Base-by-base conservation (phyloP, 192 early-diverging fungal species). In the Geranomyces michiganensis region DNA sequence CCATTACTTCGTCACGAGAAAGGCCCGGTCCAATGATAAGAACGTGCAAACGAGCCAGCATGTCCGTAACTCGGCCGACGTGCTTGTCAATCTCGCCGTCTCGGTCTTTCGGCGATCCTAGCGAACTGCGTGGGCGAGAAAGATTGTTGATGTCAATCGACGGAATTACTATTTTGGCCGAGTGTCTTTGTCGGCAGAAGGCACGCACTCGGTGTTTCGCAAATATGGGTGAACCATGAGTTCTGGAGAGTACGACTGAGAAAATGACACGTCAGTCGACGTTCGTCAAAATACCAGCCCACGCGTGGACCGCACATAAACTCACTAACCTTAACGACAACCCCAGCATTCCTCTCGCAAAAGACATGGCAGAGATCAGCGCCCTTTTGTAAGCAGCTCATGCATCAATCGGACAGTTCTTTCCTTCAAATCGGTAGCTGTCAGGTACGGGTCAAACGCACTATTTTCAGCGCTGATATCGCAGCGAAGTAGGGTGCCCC, bases 181-280 rank as follows among this genome's bases (percentile, higher is more conserved):
- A 41, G 10, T 10, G 10, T 41, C 36, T 7, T 41, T 10, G 36
- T 3, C 36, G 10, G 36, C 36, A n/a, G n/a, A n/a, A n/a, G n/a
- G 36, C 36, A 41, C 36, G 36, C 80, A 71, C 79, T 72, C 70
- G 1, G 64, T 62, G 32, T 73, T 81, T 31, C 82, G 80, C 62
- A 99, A 66, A 64, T 90, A 92, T 5, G 97, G 97, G 76, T 94
- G 90, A 3, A 99, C 97, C 65, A 99, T 98, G 9, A 99, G 76
- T 64, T 99, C 90, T 21, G 92, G 90, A 29, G 88, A 85, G 77
- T 92, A 92, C 83, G 62, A 41, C 36, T 41, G 36, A 41, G 77
- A 96, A 67, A 33, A 44, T 15, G 9, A 31, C 22, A 45, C n/a
- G 36, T 41, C 36, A 41, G 36, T 10, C 10, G 36, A 41, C 10